A percentile compares a stretch with the other conserved stretches of the same genome.
These are phyloP conservation scores for Diaporthe capsici DNA, from an alignment of 2,329 filamentous ascomycete genomes.

Conservation along the genomic window DNA sequence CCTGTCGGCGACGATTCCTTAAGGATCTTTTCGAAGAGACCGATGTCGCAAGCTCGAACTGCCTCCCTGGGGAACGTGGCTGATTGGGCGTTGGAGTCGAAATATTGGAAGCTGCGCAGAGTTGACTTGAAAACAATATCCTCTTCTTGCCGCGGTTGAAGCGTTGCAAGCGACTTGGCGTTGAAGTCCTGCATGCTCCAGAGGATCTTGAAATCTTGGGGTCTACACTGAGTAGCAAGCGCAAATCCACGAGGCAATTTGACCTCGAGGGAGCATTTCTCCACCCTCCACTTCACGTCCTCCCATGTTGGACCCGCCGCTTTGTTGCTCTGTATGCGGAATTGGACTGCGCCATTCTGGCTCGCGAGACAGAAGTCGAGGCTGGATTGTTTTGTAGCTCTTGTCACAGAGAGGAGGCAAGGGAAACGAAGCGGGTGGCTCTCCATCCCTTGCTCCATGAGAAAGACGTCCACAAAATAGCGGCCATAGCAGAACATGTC, in stretches of 20 bases:
- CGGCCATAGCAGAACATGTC: constrained; percentile 85
- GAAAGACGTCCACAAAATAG: constrained; percentile 79
- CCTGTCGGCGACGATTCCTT: constrained; percentile 81
- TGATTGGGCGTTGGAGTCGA: constrained; percentile 79
- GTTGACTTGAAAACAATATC: constrained; percentile 76
- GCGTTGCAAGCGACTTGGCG: constrained; percentile 78
- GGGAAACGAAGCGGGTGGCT: constrained; percentile 78
- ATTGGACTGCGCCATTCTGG: constrained; percentile 82
- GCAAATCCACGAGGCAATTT: constrained; percentile 82
- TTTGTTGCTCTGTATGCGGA: constrained; percentile 79
- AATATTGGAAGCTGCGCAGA: constrained; percentile 83
- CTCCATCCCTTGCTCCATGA: constrained; percentile 81
- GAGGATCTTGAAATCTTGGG: constrained; percentile 83
- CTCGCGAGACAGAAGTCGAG: constrained; percentile 83
- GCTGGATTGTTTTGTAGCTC: constrained; percentile 77
- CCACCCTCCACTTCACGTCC: constrained; percentile 83
- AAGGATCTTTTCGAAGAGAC: constrained; percentile 80
- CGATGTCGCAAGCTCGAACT: constrained; percentile 78
- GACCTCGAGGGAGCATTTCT: constrained; percentile 75
- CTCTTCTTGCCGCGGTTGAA: constrained; percentile 80
- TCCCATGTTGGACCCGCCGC: constrained; percentile 82
- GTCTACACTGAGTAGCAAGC: constrained; percentile 78
- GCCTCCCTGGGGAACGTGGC: constrained; percentile 83
- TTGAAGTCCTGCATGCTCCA: constrained; percentile 91
- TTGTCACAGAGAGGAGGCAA: constrained; percentile 82